These are phyloP conservation scores for Cyclocybe cylindracea DNA, from an alignment of 768 basidiomycete genomes.

Conservation along the genomic window DNA sequence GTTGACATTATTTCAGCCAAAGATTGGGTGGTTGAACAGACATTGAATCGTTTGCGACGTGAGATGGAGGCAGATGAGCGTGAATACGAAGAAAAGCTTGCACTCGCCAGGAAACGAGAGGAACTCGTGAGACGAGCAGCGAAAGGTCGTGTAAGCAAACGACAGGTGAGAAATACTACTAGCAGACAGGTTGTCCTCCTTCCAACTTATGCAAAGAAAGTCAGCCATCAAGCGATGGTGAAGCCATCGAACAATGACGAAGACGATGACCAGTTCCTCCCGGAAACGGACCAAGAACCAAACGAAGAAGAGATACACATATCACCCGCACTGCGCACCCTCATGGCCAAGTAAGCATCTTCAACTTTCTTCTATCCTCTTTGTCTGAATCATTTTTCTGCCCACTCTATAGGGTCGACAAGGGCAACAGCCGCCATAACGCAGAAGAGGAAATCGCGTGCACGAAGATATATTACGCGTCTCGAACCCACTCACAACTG, in stretches of 20 bases:
- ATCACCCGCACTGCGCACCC: conserved; percentile 73
- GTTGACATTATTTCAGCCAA: conserved; percentile 40
- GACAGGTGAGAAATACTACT: conserved; percentile 38
- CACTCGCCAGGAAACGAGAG: conserved; percentile 64
- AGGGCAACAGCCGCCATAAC: conserved; percentile 16
- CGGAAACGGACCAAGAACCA: conserved; percentile 47
- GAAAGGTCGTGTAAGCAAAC: conserved; percentile 60
- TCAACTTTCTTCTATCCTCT: neutral
- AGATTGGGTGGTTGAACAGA: conserved; percentile 78
- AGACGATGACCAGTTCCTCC: conserved; percentile 74
- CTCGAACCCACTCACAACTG: conserved; percentile 94
- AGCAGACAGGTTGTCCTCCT: too few relatives aligned
- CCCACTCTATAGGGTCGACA: conserved; percentile 30
- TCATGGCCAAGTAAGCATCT: conserved; percentile 72
- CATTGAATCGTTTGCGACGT: conserved; percentile 59
- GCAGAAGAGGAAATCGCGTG: conserved; percentile 55
- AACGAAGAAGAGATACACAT: conserved; percentile 55
- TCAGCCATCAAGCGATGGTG: neutral
- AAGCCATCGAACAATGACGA: conserved; percentile 28
- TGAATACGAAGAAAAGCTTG: conserved; percentile 63
- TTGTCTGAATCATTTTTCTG: neutral
- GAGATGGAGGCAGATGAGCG: conserved; percentile 69
- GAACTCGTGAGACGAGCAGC: conserved; percentile 52
- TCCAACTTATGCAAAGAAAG: conserved; percentile 10
- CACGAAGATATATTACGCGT: conserved; percentile 91